These are phyloP conservation scores for Amaranthus tricolor DNA, from an alignment of 179 eudicot genomes.

Conservation along the genomic window DNA sequence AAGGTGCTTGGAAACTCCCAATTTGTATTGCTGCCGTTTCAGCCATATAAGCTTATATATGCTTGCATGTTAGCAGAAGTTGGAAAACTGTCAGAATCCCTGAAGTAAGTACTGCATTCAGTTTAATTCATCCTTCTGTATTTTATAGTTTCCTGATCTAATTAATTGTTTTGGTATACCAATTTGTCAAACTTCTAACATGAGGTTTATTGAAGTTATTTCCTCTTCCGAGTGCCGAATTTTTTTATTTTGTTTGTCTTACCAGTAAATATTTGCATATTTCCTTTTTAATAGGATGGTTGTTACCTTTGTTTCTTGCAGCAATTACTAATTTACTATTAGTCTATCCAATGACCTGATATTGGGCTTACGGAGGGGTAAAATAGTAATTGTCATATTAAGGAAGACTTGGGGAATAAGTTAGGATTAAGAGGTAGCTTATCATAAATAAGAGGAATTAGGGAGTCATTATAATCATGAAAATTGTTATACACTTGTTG, in stretches of 20 bases:
- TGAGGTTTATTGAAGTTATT: background rate
- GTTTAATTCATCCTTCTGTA: background rate
- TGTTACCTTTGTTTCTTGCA: background rate
- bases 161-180: background rate
- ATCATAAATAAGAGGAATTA: too few relatives aligned
- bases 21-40: constrained; percentile 64
- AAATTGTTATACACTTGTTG: too few relatives aligned
- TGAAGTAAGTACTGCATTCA: constrained; percentile 52
- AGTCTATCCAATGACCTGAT: too few relatives aligned
- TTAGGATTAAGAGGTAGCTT: too few relatives aligned
- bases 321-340: too few relatives aligned
- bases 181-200: background rate
- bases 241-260: background rate
- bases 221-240: background rate
- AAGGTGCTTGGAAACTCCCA: constrained; percentile 88
- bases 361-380: too few relatives aligned
- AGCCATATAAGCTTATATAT: constrained; percentile 79
- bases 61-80: constrained; percentile 93
- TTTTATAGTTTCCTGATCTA: background rate
- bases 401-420: too few relatives aligned
- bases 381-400: too few relatives aligned
- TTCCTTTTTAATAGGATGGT: background rate
- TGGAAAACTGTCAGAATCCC: constrained; percentile 73
- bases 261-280: background rate
- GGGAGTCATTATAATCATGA: too few relatives aligned